These are phyloP conservation scores for Mycena polygramma DNA, from an alignment of 768 basidiomycete genomes.

Conservation along the genomic window DNA sequence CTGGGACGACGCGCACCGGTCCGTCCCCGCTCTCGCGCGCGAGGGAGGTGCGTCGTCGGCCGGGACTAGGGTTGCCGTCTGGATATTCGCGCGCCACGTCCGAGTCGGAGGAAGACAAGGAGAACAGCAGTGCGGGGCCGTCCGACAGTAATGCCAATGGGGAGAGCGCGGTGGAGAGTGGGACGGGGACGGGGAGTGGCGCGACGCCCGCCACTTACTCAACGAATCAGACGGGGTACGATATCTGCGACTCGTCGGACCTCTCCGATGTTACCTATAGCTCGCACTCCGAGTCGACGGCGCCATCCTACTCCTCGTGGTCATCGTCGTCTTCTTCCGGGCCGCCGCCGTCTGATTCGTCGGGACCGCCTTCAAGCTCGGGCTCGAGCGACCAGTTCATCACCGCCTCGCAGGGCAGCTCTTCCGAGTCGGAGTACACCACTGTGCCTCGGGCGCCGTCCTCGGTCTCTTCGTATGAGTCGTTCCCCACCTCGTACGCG, in stretches of 20 bases:
- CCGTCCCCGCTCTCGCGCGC: conserved; percentile 28
- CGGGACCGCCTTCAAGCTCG: conserved; percentile 46
- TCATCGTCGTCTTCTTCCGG: conserved; percentile 39
- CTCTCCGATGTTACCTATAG: conserved; percentile 53
- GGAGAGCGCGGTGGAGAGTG: conserved; percentile 25
- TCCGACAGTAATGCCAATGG: conserved; percentile 34
- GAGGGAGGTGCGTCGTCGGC: conserved; percentile 42
- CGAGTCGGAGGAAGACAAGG: conserved; percentile 32
- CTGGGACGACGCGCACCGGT: conserved; percentile 16
- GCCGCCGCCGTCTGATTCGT: conserved; percentile 39
- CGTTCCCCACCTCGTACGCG: conserved; percentile 46
- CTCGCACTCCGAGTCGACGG: conserved; percentile 44
- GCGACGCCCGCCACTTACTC: conserved; percentile 51
- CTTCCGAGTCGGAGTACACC: conserved; percentile 53
- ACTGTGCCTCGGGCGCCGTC: conserved; percentile 54
- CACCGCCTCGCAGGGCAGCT: conserved; percentile 59
- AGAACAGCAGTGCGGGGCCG: conserved; percentile 32
- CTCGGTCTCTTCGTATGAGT: conserved; percentile 41
- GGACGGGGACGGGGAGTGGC: conserved; percentile 39
- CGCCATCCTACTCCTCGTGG: conserved; percentile 39
- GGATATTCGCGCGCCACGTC: conserved; percentile 41
- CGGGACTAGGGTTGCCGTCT: conserved; percentile 57
- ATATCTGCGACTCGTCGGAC: conserved; percentile 67
- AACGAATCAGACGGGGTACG: conserved; percentile 65
- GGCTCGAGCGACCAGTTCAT: conserved; percentile 55